These are phyloP conservation scores for Bruguiera gymnorhiza DNA, from an alignment of 345 rosid genomes.

Conservation along the genomic window DNA sequence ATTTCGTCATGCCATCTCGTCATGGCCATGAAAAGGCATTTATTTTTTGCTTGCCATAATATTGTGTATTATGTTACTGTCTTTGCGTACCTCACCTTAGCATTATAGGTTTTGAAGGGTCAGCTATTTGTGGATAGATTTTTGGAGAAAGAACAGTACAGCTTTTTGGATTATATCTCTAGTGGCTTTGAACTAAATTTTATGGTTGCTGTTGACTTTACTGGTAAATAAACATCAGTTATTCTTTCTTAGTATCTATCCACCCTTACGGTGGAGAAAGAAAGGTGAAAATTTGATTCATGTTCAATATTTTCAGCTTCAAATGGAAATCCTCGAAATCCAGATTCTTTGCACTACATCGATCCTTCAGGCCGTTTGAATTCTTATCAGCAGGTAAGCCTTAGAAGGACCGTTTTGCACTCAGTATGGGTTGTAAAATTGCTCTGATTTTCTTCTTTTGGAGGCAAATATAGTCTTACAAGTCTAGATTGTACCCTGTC, in stretches of 20 bases:
- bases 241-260: neutral
- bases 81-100: constrained; percentile 2
- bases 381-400: constrained; percentile 69
- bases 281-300: neutral
- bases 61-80: constrained; percentile 5
- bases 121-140: constrained; percentile 69
- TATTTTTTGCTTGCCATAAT: neutral
- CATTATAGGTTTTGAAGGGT: constrained; percentile 57
- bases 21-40: constrained; percentile 60
- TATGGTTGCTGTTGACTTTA: constrained; percentile 94
- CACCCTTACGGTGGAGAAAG: neutral
- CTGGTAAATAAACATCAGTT: constrained; percentile 43
- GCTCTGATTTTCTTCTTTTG: neutral
- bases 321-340: constrained; percentile 68
- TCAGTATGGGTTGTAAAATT: neutral
- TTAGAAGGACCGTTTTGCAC: neutral
- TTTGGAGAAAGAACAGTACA: constrained; percentile 59
- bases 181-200: constrained; percentile 81
- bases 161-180: constrained; percentile 81
- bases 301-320: constrained; percentile 52
- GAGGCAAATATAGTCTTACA: too few species aligned
- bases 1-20: constrained; percentile 41
- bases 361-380: constrained; percentile 76
- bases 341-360: constrained; percentile 74
- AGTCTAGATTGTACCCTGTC: too few species aligned